phyloP scores from a whole-genome alignment of 805 yeast genomes.

The Yamadazyma endophytica region DNA sequence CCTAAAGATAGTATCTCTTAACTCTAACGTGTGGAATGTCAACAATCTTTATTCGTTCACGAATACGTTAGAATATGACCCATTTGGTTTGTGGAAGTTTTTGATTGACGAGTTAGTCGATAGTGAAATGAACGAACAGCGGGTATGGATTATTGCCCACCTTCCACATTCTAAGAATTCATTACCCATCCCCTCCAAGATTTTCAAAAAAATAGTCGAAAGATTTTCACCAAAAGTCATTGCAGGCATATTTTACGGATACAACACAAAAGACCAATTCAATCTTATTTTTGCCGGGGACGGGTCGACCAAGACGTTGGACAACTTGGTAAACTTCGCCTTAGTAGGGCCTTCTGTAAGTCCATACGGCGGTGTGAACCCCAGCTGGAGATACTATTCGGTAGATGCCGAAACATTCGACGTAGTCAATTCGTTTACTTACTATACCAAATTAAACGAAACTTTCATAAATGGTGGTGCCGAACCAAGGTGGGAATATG shows the following conservation, averaged over 20 bases:
- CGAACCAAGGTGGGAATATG: constrained; percentile 61
- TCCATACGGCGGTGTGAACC: constrained; percentile 57
- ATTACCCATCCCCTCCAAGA: constrained; percentile 55
- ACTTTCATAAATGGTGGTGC: constrained; percentile 50
- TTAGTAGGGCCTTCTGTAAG: constrained; percentile 66
- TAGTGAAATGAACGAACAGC: constrained; percentile 51
- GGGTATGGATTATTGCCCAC: constrained; percentile 74
- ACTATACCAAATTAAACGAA: constrained; percentile 53
- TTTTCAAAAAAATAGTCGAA: constrained; percentile 52
- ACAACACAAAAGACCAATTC: constrained; percentile 67
- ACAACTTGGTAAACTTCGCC: constrained; percentile 41
- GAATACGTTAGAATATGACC: constrained; percentile 51
- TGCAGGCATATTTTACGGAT: constrained; percentile 68
- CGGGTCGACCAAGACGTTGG: constrained; percentile 23
- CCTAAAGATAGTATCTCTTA: constrained; percentile 56
- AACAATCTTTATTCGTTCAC: constrained; percentile 50
- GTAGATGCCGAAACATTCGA: constrained; percentile 58
- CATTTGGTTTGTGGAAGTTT: constrained; percentile 59
- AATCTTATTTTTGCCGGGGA: constrained; percentile 50
- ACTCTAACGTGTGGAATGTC: constrained; percentile 65
- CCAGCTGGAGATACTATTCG: constrained; percentile 69
- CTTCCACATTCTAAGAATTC: constrained; percentile 58
- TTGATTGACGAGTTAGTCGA: constrained; percentile 57
- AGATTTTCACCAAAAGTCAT: constrained; percentile 66
- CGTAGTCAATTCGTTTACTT: constrained; percentile 56